These are phyloP conservation scores for Pseudoscleropodium purum DNA, from an alignment of 225 moss, liverwort and hornwort genomes.

Conservation along the genomic window DNA sequence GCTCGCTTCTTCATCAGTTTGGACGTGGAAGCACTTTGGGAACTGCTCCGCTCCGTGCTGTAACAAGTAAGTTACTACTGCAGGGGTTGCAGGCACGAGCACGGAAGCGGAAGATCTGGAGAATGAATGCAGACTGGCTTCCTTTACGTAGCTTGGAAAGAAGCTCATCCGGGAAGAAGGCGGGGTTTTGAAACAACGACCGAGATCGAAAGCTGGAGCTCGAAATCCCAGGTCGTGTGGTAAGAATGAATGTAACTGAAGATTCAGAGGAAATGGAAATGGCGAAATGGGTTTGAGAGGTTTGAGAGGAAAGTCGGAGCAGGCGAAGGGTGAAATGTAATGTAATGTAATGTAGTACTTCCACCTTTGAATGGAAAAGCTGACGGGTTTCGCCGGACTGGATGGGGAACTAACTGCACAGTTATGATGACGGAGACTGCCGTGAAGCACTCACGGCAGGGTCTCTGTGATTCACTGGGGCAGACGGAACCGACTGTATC, in stretches of 20 bases:
- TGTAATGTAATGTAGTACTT: neutral
- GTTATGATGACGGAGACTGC: neutral
- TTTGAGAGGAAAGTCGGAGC: neutral
- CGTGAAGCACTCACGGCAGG: too few species aligned
- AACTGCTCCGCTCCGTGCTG: neutral
- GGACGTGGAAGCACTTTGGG: neutral
- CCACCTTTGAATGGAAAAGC: neutral
- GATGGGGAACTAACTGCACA: neutral
- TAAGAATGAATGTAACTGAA: neutral
- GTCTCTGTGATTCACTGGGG: neutral
- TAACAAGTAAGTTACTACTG: neutral
- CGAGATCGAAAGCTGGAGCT: neutral
- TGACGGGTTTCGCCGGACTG: neutral
- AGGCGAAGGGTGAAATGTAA: neutral
- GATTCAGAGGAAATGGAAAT: too few species aligned
- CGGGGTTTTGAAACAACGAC: neutral
- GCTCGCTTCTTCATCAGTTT: neutral
- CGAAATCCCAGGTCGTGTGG: neutral
- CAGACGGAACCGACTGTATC: neutral
- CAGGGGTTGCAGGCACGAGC: neutral
- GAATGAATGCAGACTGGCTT: neutral
- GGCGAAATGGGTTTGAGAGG: too few species aligned
- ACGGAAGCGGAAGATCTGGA: neutral
- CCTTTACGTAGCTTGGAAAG: neutral
- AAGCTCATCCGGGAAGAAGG: neutral